Evolutionary conservation across 805 yeast species (phyloP), one percentile per base, ranked within the genome.

Genomic region (Nakazawaea pomicola): DNA sequence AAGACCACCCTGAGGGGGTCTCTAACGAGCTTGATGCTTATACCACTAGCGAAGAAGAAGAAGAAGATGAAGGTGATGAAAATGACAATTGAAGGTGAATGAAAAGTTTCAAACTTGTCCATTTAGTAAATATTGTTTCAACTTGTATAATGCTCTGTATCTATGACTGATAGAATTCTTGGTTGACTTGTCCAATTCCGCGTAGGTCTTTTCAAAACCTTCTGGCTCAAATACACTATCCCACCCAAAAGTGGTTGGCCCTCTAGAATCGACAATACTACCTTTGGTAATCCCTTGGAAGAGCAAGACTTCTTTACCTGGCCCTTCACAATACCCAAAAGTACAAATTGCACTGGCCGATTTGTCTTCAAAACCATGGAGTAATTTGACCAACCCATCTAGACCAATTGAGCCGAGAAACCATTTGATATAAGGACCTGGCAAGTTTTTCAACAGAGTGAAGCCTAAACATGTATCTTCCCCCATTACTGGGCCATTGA

Each of bases 361-460:
- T 57, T 88, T 88, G 59, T 87, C 86, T 36, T 83, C 90, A 57
- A 84, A 93, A 28, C 86, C 86, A 46, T 66, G 77, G 30, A 95
- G 67, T 81, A 91, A 72, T 52, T 83, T 79, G 44, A 80, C 84
- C 41, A 91, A 64, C 2, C 91, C 91, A 11, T 75, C 76, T 25
- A 85, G 70, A 0, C 97, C 97, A 49, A 90, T 59, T 11, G 75
- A 62, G 47, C 79, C 67, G 33, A 87, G 72, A 62, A 93, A 93
- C 99, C 99, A 91, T 61, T 91, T 91, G 62, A 76, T 74, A 41
- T 61, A 62, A 1, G 98, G 98, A 18, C 99, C 99, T 3, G 99
- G 99, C 37, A 93, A 72, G 47, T 72, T 69, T 39, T 84, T 80
- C 55, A 83, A 70, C 2, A 95, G 96, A 37, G 74, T 74, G 61